Conservation (phyloP, 2,329 filamentous ascomycete species). For the Alternaria hordeiaustralica region DNA sequence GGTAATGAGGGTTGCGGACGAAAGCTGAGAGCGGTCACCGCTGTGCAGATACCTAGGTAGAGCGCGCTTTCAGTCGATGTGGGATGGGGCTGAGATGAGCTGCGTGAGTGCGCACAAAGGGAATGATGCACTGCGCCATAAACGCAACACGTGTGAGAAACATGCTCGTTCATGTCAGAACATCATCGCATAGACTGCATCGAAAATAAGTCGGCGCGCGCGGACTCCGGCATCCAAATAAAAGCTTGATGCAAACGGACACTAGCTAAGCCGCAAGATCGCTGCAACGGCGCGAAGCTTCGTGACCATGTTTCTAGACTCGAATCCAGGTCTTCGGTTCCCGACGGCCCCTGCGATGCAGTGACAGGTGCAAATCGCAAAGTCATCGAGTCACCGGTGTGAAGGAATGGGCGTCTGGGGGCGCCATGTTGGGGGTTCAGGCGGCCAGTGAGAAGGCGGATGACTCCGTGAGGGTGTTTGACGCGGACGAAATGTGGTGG, state of each 20-base stretch:
- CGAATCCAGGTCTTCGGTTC: not conserved
- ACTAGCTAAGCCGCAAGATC: conserved; percentile 2
- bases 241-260: not conserved
- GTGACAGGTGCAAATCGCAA: conserved; percentile 4
- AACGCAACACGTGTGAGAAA: not conserved
- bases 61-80: not conserved
- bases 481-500: not conserved
- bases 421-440: conserved; percentile 6
- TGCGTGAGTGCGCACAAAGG: not conserved
- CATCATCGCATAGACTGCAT: not conserved
- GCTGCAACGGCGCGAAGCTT: conserved; percentile 1
- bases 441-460: conserved; percentile 7
- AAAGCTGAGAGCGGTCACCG: not conserved
- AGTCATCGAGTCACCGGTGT: conserved; percentile 3
- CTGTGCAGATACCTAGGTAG: not conserved
- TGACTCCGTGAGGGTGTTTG: not conserved
- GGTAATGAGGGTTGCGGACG: not conserved
- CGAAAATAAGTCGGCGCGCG: not conserved
- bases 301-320: not conserved
- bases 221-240: not conserved
- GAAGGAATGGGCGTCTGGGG: not conserved
- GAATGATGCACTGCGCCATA: not conserved
- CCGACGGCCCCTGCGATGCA: conserved; percentile 3
- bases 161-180: not conserved
- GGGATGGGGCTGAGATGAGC: not conserved